Percentiles rank a stretch among this genome's conserved stretches.
These are phyloP conservation scores for Osmanthus fragrans DNA, from an alignment of 257 asterid species.

Conservation along the genomic window DNA sequence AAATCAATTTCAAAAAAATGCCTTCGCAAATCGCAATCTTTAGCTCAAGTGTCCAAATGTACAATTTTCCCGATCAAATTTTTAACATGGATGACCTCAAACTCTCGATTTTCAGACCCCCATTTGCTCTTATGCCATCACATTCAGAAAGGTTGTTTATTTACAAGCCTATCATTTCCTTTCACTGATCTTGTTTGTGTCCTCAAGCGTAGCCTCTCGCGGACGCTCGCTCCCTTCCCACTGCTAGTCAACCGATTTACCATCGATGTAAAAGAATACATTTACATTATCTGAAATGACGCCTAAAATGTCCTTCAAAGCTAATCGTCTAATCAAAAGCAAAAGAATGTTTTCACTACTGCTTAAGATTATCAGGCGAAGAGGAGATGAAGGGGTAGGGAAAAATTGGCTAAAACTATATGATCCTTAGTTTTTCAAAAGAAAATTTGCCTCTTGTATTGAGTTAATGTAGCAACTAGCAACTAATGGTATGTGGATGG, in stretches of 20 bases:
- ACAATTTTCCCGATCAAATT: conserved; percentile 41
- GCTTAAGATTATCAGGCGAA: too few species aligned
- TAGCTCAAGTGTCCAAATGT: conserved; percentile 32
- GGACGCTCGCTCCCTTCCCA: conserved; percentile 53
- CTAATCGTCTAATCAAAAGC: too few species aligned
- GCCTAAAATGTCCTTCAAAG: not conserved
- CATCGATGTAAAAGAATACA: conserved; percentile 50
- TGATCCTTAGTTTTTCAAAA: too few species aligned
- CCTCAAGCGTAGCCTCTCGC: conserved; percentile 39
- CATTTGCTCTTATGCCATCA: conserved; percentile 80
- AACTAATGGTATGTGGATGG: too few species aligned
- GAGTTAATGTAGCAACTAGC: too few species aligned
- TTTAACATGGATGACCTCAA: conserved; percentile 43
- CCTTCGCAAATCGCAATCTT: conserved; percentile 34
- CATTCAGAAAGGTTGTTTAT: conserved; percentile 63
- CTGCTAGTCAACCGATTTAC: conserved; percentile 63
- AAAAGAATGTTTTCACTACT: too few species aligned
- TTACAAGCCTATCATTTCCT: conserved; percentile 38
- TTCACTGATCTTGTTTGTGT: conserved; percentile 33
- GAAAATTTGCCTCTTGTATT: too few species aligned
- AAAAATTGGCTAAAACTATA: too few species aligned
- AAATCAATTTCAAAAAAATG: conserved; percentile 43
- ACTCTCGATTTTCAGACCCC: conserved; percentile 65
- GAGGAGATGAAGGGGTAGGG: too few species aligned
- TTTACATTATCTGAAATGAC: conserved; percentile 61